Evolutionary conservation across 2,329 filamentous ascomycete genomes (phyloP), one percentile per base, ranked within the genome.

Genomic region (Claviceps digitariae): DNA sequence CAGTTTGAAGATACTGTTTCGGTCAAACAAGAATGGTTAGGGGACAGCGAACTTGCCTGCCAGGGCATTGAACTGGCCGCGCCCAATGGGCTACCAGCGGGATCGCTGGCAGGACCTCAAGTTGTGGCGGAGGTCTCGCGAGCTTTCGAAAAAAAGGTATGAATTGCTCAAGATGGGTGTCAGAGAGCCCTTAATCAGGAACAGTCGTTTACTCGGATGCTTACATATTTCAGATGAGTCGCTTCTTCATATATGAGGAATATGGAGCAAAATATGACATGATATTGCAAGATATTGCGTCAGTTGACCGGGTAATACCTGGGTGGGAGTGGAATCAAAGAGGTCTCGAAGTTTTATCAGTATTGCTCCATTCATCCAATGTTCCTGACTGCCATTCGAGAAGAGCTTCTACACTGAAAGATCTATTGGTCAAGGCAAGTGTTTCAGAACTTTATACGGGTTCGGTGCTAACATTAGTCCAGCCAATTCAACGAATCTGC

Each of bases 401-500:
- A 61, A 94, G 89, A 63, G 86, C 88, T 2, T 72, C 95, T 58
- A 90, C 86, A 1, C 80, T 96, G 58, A 81, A 83, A 49, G 93
- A 97, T 68, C 75, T 97, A 5, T 75, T 97, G 53, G 90, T 96
- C 59, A 97, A 97, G 79, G 90, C 88, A 60, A 58, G 55, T 48
- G 36, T 50, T 29, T 49, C 23, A 48, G 5, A 29, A 20, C 15
- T 2, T 34, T 9, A 9, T 21, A 13, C 12, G 15, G 23, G 9
- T 29, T 12, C n/a, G 23, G 15, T 52, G 21, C 38, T 55, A 40
- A 57, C 44, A 43, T 12, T 21, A 15, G 34, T 59, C 53, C 52
- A 95, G 87, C 93, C 91, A 0, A 90, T 96, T 21, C 91, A 98
- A 68, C 80, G 91, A 53, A 79, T 96, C 23, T 95, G 89, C 72